Conservation (phyloP, 2,329 filamentous ascomycete genomes). For the Diaporthe aspalathi region DNA sequence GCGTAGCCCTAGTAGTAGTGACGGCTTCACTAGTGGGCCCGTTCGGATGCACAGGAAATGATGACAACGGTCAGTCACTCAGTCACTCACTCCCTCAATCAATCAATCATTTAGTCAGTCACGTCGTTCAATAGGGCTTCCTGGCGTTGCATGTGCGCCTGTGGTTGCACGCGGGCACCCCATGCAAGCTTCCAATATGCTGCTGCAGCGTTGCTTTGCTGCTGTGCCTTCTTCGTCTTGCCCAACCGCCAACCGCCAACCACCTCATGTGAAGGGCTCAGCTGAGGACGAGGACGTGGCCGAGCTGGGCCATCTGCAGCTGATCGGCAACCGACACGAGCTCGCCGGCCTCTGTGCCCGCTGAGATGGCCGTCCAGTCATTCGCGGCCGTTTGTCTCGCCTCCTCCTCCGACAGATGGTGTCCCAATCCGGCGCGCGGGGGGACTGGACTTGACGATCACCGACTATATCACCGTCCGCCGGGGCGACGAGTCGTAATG, state of each 20-base stretch:
- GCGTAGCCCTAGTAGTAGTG: no score
- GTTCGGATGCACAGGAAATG: conserved; percentile 8
- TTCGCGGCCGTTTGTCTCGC: background rate
- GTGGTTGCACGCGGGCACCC: background rate
- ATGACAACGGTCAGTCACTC: background rate
- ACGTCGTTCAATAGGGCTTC: background rate
- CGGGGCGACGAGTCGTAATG: background rate
- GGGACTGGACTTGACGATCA: background rate
- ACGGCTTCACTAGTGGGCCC: background rate
- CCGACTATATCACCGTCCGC: background rate
- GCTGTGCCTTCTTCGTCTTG: background rate
- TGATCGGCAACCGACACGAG: conserved; percentile 16
- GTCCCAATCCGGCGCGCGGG: conserved; percentile 4
- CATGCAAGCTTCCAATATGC: background rate
- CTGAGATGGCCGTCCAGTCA: conserved; percentile 1
- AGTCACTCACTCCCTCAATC: no score
- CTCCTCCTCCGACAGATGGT: background rate
- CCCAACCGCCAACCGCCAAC: background rate
- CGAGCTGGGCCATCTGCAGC: conserved; percentile 22
- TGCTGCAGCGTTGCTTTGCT: background rate
- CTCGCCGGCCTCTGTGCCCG: background rate
- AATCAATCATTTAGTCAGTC: background rate
- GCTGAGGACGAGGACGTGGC: conserved; percentile 10
- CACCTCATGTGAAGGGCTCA: background rate
- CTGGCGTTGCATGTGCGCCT: background rate